Conservation (phyloP, 371 early-diverging fungal genomes). For the Syncephalastrum racemosum region DNA sequence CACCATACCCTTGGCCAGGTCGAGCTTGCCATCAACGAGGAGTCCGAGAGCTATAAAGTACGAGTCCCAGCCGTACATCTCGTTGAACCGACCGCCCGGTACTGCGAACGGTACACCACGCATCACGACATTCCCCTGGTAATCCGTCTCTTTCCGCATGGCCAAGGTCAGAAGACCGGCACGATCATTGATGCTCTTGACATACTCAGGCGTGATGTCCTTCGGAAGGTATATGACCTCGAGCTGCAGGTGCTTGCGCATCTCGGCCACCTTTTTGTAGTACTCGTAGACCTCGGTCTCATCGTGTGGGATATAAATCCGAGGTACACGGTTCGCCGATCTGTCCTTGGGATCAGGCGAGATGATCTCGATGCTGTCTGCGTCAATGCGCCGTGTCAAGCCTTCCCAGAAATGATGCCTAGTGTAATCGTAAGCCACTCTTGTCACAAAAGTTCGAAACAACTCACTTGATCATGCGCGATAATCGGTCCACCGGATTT, state of each 20-base stretch:
- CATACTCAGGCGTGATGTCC: conserved; percentile 83
- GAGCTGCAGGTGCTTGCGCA: conserved; percentile 67
- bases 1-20: conserved; percentile 87
- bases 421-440: not conserved
- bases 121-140: conserved; percentile 23
- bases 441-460: too few relatives aligned
- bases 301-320: conserved; percentile 85
- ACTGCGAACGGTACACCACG: conserved; percentile 88
- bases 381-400: conserved; percentile 88
- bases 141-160: conserved; percentile 53
- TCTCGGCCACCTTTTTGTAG: conserved; percentile 64
- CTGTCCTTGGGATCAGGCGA: conserved; percentile 88
- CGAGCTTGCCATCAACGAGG: conserved; percentile 73
- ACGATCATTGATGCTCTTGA: conserved; percentile 78
- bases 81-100: conserved; percentile 95
- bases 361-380: conserved; percentile 82
- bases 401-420: conserved; percentile 91
- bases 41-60: conserved; percentile 90
- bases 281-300: conserved; percentile 77
- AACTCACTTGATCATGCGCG: conserved; percentile 69
- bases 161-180: conserved; percentile 90
- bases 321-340: conserved; percentile 65
- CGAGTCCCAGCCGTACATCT: conserved; percentile 97
- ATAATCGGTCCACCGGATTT: conserved; percentile 86
- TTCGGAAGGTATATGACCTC: conserved; percentile 82